Evolutionary conservation across 257 asterid genomes (phyloP), one percentile per base, ranked within the genome.

Genomic region (Craterostigma plantagineum): DNA sequence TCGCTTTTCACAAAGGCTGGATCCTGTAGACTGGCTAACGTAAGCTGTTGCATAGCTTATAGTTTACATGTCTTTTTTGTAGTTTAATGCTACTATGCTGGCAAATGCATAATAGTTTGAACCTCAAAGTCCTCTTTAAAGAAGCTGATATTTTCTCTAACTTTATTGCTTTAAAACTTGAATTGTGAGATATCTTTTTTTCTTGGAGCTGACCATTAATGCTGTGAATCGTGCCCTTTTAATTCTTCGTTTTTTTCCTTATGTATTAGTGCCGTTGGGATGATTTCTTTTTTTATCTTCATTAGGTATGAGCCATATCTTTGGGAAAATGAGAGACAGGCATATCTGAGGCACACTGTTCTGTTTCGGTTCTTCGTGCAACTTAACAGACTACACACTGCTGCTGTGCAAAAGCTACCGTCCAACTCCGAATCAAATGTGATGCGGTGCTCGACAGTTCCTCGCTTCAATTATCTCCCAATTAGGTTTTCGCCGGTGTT

Each of bases 11-110:
- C 79, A 77, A 41, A 73, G 67, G 48, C 62, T 90, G 71, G 98
- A 90, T 63, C 98, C 93, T 55, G 83, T 90, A 34, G 98, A 90
- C 55, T 90, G 98, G 98, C 94, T 76, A 55, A 90, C 95, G 94
- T 90, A 79, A 62, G 95, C 63, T 65, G 57, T 64, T 59, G n/a
- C n/a, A n/a, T n/a, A n/a, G n/a, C n/a, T n/a, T n/a, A n/a, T n/a
- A n/a, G n/a, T n/a, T n/a, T n/a, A n/a, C n/a, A n/a, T n/a, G n/a
- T n/a, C n/a, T n/a, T n/a, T n/a, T n/a, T n/a, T n/a, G n/a, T n/a
- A n/a, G n/a, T n/a, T n/a, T n/a, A n/a, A n/a, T n/a, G n/a, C n/a
- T n/a, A n/a, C n/a, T n/a, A n/a, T n/a, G n/a, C n/a, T n/a, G n/a
- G n/a, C n/a, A n/a, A n/a, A n/a, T n/a, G n/a, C n/a, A n/a, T n/a